Evolutionary conservation across 176 grass and related monocot genomes (phyloP), one percentile per base, ranked within the genome.

Genomic region (Triticum urartu): DNA sequence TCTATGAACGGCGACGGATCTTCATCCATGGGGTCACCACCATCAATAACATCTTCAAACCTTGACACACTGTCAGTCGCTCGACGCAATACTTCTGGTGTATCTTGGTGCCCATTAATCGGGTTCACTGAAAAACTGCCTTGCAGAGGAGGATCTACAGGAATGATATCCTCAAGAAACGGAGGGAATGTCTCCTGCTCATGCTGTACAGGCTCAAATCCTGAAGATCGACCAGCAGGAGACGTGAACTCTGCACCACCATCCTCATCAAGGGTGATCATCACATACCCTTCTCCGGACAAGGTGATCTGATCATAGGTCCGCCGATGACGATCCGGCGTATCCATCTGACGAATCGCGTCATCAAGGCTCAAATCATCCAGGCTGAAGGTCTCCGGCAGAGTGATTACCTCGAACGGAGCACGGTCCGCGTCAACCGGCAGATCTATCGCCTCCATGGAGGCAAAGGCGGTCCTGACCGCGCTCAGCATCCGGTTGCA

Each of bases 301-400:
- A 90, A 86, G 60, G 94, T 99, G 77, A 99, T 94, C 79, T 99
- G 81, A 45, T 99, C 97, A 81, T 25, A 89, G 47, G 87, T 76
- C 75, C 81, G 90, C 59, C 60, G 90, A 75, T 96, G 88, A 68
- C 72, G 88, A 85, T 98, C 91, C 7, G 82, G 88, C 5, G 86
- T 91, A 52, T 90, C 90, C 21, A 86, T 86, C 42, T 85, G 72
- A 72, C 56, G 54, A 74, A 77, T 69, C 54, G 85, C 83, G 60
- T 98, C 92, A 45, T 94, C 90, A 78, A 99, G 86, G 74, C 93
- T 89, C 73, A 98, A 47, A 20, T 77, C 85, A 14, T 92, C 97
- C 22, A 99, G 94, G 71, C 91, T 81, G 63, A 98, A 90, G 21
- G 88, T 96, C 56, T 88, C 79, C 6, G 97, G 92, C 80, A 99